phyloP scores from a whole-genome alignment of 2,329 filamentous ascomycete species.

The Cladobotryum protrusum region DNA sequence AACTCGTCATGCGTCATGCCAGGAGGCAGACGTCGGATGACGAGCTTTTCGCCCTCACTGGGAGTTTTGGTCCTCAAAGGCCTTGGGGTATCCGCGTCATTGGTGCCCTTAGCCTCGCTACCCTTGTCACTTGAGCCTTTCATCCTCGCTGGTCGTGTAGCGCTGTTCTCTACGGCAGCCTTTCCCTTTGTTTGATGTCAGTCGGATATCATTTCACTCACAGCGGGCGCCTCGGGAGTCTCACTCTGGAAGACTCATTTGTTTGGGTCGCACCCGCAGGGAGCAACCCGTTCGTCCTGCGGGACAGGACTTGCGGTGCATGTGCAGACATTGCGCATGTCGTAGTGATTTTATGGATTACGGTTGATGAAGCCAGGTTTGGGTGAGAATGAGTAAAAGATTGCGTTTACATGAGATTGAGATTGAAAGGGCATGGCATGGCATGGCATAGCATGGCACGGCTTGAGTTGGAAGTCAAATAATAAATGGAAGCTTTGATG shows the following conservation, averaged over 20 bases:
- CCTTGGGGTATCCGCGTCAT: conserved; percentile 24
- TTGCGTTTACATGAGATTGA: conserved; percentile 6
- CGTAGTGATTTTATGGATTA: conserved; percentile 11
- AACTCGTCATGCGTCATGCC: conserved; percentile 79
- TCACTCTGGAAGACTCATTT: conserved; percentile 25
- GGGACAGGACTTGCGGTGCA: conserved; percentile 30
- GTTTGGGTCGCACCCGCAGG: conserved; percentile 19
- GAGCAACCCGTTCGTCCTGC: conserved; percentile 28
- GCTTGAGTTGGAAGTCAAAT: no score
- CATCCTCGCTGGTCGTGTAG: conserved; percentile 17
- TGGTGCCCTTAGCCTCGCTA: conserved; percentile 20
- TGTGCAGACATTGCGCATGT: conserved; percentile 33
- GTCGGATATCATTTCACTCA: neutral
- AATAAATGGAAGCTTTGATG: conserved; percentile 14
- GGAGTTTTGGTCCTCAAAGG: conserved; percentile 26
- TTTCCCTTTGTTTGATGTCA: conserved; percentile 14
- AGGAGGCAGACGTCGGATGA: conserved; percentile 79
- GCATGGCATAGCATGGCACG: no score
- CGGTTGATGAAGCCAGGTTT: no score
- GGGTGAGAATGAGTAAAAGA: neutral
- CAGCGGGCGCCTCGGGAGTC: conserved; percentile 7
- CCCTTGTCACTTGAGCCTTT: conserved; percentile 24
- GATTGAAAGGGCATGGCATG: conserved; percentile 2
- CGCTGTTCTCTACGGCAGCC: conserved; percentile 12
- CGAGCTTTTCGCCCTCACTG: conserved; percentile 66